These are phyloP conservation scores for Globisporangium carolinianum DNA, from an alignment of 352 stramenopile genomes.

Conservation along the genomic window DNA sequence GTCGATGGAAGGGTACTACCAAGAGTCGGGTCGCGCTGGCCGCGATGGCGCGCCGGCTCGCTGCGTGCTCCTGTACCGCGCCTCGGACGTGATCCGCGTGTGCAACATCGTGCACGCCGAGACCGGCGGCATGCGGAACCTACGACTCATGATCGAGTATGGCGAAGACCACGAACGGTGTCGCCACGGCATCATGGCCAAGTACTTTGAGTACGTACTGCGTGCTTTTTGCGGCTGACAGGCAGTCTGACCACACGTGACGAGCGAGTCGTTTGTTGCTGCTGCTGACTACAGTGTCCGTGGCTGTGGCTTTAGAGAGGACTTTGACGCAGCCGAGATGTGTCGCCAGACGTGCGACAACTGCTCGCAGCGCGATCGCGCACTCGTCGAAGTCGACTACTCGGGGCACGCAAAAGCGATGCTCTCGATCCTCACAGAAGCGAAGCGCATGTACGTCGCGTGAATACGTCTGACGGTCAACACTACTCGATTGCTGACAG, in stretches of 20 bases:
- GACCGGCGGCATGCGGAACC: constrained; percentile 52
- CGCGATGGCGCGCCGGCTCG: constrained; percentile 86
- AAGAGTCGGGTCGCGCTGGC: constrained; percentile 94
- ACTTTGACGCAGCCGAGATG: constrained; percentile 27
- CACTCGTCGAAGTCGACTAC: constrained; percentile 24
- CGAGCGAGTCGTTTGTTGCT: too few relatives aligned
- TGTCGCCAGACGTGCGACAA: constrained; percentile 43
- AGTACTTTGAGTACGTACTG: constrained; percentile 44
- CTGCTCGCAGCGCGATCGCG: constrained; percentile 24
- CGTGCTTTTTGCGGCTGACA: too few relatives aligned
- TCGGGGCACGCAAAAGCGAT: constrained; percentile 48
- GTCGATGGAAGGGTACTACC: constrained; percentile 96
- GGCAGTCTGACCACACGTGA: too few relatives aligned
- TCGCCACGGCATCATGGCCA: constrained; percentile 37
- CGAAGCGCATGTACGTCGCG: constrained; percentile 36
- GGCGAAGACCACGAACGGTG: constrained; percentile 30
- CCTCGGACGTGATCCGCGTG: constrained; percentile 69
- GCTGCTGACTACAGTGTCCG: too few relatives aligned
- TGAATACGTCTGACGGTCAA: too few relatives aligned
- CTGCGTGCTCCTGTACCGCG: constrained; percentile 86
- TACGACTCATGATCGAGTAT: constrained; percentile 64
- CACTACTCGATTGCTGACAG: neutral
- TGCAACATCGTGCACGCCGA: constrained; percentile 58
- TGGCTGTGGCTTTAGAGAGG: constrained; percentile 19
- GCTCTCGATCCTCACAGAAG: constrained; percentile 30